phyloP scores from a whole-genome alignment of 2,329 filamentous ascomycete species.

The Zymoseptoria tritici region DNA sequence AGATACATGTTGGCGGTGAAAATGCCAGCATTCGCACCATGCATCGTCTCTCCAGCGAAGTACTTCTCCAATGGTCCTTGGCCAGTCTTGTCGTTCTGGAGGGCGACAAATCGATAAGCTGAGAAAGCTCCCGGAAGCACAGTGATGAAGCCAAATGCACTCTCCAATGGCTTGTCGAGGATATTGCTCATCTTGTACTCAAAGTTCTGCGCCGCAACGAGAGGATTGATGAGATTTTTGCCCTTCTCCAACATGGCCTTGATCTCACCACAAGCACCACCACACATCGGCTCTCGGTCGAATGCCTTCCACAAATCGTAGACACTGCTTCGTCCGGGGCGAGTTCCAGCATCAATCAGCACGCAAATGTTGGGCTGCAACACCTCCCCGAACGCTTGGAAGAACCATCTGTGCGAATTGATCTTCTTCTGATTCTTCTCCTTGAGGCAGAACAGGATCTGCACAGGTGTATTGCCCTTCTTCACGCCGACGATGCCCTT shows the following conservation, averaged over 20 bases:
- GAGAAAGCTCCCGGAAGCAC: constrained; percentile 96
- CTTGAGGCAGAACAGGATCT: constrained; percentile 96
- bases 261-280: constrained; percentile 95
- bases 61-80: constrained; percentile 93
- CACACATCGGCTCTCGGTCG: constrained; percentile 94
- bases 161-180: constrained; percentile 93
- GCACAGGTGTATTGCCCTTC: constrained; percentile 77
- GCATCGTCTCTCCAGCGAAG: constrained; percentile 93
- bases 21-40: constrained; percentile 84
- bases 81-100: constrained; percentile 94
- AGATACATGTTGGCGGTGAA: constrained; percentile 99
- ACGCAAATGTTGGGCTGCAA: constrained; percentile 96
- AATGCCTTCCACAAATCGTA: constrained; percentile 99
- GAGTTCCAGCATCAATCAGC: constrained; percentile 89
- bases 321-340: constrained; percentile 86
- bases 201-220: constrained; percentile 95
- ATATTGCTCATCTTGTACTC: constrained; percentile 99
- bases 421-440: constrained; percentile 99
- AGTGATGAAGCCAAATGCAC: constrained; percentile 94
- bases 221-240: constrained; percentile 82
- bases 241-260: constrained; percentile 92
- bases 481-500: constrained; percentile 80
- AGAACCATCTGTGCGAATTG: constrained; percentile 99
- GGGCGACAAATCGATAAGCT: constrained; percentile 88
- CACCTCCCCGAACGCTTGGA: constrained; percentile 88